Conservation (phyloP, 257 asterid species). For the Osmanthus fragrans region DNA sequence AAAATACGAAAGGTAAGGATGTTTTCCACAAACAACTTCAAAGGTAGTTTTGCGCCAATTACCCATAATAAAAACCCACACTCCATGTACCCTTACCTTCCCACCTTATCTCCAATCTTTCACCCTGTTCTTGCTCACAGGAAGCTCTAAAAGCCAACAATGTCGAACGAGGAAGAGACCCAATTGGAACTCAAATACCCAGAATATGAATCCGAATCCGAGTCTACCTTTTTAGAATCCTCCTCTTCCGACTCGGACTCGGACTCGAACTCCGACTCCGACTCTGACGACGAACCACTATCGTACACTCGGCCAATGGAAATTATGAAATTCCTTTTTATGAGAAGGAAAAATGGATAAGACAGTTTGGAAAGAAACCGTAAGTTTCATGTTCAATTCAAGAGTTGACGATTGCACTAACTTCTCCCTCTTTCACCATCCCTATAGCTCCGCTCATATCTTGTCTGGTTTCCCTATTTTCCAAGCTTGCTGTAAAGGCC, state of each 20-base stretch:
- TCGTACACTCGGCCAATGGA: slow-evolving; percentile 41
- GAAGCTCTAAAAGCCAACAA: slow-evolving; percentile 23
- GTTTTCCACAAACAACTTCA: too few species aligned
- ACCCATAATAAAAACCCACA: too few species aligned
- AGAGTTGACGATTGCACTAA: slow-evolving; percentile 11
- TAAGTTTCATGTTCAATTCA: slow-evolving; percentile 48
- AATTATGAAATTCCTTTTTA: slow-evolving; percentile 73
- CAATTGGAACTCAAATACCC: slow-evolving; percentile 15
- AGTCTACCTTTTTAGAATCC: slow-evolving; percentile 16
- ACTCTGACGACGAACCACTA: slow-evolving; percentile 33
- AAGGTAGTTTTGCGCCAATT: too few species aligned
- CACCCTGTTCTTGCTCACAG: slow-evolving; percentile 1
- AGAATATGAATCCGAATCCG: slow-evolving; percentile 24
- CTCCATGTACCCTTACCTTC: neutral
- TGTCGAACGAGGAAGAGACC: slow-evolving; percentile 31
- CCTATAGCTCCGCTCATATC: neutral
- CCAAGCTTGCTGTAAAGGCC: slow-evolving; percentile 59
- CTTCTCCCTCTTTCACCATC: neutral
- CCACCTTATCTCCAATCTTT: slow-evolving; percentile 40
- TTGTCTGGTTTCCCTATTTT: neutral
- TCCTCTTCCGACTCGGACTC: slow-evolving; percentile 29
- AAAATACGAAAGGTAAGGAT: too few species aligned
- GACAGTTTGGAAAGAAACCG: slow-evolving; percentile 76
- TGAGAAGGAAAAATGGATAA: slow-evolving; percentile 78
- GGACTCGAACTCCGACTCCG: too few species aligned